Evolutionary conservation across 345 rosid species (phyloP), one percentile per base, ranked within the genome.

Genomic region (Pugionium cornutum): DNA sequence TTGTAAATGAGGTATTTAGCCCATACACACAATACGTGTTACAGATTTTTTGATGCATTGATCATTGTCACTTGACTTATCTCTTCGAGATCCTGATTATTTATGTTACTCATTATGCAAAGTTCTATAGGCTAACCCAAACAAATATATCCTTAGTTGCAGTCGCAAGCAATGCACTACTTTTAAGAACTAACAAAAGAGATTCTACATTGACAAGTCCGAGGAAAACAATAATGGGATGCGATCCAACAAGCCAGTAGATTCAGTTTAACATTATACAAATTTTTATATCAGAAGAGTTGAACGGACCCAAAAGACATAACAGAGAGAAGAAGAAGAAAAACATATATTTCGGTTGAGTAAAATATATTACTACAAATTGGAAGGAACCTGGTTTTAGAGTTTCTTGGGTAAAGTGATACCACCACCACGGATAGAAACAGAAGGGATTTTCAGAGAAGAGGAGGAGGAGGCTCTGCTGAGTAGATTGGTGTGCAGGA

Each of bases 341-440:
- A 18, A 18, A 18, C 18, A 18, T 18, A 18, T 18, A 18, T 18
- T 18, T 18, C 18, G 18, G 18, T 18, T 18, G 18, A 18, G 18
- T 18, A 18, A 18, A 18, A 18, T 28, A 50, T 50, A 53, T 55
- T 33, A 53, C 70, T 66, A 66, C 37, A 54, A 33, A 53, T 45
- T 49, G 50, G 64, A 9, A 29, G 57, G 27, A 67, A 29, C 54
- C 55, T 67, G 32, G n/a, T 40, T 41, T n/a, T 26, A 68, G 51
- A 50, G 43, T 59, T 68, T 59, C 42, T 68, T 58, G 4, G 73
- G 66, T 26, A 58, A 49, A 51, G 65, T 54, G 29, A 79, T 62
- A 45, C 92, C 97, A 59, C 85, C 88, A 4, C 97, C 89, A 76
- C 83, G 79, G 39, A 88, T 65, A 11, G 96, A 91, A 58, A 83